Conservation (phyloP, 208 protist species). For the Porcisia hertigi region DNA sequence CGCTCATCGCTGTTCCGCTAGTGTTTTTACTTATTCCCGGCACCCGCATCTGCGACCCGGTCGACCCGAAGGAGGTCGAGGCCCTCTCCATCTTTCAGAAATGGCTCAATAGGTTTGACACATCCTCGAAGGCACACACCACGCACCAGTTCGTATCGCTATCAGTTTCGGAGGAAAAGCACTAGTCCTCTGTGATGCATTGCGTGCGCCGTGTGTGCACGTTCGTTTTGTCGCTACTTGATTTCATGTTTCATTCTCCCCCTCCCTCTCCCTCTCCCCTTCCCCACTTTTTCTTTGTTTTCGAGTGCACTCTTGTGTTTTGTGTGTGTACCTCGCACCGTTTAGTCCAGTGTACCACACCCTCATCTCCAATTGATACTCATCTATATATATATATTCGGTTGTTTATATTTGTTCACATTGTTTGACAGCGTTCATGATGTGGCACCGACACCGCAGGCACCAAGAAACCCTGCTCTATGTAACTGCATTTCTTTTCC, state of each 20-base stretch:
- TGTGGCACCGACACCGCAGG: neutral
- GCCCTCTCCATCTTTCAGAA: neutral
- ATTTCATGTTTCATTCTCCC: no score
- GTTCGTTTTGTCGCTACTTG: neutral
- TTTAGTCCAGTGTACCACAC: no score
- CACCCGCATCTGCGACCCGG: slow-evolving; percentile 54
- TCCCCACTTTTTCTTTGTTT: neutral
- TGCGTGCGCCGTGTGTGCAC: neutral
- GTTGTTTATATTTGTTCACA: neutral
- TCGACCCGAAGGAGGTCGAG: slow-evolving; percentile 33
- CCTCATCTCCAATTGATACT: neutral
- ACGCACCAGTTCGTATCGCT: neutral
- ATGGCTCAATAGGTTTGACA: neutral
- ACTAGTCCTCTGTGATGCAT: neutral
- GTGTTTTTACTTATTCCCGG: slow-evolving; percentile 68
- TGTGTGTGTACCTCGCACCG: neutral
- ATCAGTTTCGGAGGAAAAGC: neutral
- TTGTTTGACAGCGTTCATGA: neutral
- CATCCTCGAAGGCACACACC: neutral
- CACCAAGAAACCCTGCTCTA: neutral
- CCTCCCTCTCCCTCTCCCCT: neutral
- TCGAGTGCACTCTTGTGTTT: no score
- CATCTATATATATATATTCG: neutral
- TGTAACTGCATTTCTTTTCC: neutral
- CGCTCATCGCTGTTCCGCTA: slow-evolving; percentile 48